Evolutionary conservation across 148 eudicot genomes (phyloP), one percentile per base, ranked within the genome.

Genomic region (Cornus suecica): DNA sequence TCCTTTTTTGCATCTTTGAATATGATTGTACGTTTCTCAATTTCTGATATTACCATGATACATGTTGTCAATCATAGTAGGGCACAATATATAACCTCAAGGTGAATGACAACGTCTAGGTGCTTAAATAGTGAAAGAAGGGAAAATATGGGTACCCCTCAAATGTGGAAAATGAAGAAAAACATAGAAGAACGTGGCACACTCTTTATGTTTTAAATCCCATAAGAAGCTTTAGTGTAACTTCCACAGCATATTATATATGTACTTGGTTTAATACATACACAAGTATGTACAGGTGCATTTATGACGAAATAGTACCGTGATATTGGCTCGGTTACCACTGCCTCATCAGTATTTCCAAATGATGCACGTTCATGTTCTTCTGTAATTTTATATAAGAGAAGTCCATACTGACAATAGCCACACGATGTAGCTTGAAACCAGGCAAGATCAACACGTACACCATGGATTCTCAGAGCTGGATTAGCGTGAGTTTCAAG

Each of bases 401-500:
- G 66, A 72, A 93, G 84, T 63, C 99, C 99, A 79, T 91, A 96
- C 68, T 96, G 99, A 80, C 84, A 84, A 75, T 88, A 90, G 51
- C 92, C 92, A 80, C 80, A 82, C 80, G 91, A 68, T 69, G 99
- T 90, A 76, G 91, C 86, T 79, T 90, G 99, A 87, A 90, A 96
- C 88, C 87, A 87, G 27, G 97, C 93, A 27, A 95, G 88, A 83
- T 96, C 99, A 83, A 84, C 87, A 28, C 83, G 90, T 70, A 90
- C 31, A 27, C 90, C 87, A 84, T 86, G 86, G 64, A 80, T 79
- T 83, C 78, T 84, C 75, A 96, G 83, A 69, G 89, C 93, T 54
- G 94, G 98, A 85, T 96, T 96, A 68, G 97, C 99, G 75, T 85
- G 88, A 79, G 91, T 90, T 72, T 90, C 97, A 68, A 96, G 83